Percentiles rank a stretch among this genome's conserved stretches.
These are phyloP conservation scores for Erythrobasidium hasegawianum DNA, from an alignment of 1,284 basidiomycete genomes.

Conservation along the genomic window DNA sequence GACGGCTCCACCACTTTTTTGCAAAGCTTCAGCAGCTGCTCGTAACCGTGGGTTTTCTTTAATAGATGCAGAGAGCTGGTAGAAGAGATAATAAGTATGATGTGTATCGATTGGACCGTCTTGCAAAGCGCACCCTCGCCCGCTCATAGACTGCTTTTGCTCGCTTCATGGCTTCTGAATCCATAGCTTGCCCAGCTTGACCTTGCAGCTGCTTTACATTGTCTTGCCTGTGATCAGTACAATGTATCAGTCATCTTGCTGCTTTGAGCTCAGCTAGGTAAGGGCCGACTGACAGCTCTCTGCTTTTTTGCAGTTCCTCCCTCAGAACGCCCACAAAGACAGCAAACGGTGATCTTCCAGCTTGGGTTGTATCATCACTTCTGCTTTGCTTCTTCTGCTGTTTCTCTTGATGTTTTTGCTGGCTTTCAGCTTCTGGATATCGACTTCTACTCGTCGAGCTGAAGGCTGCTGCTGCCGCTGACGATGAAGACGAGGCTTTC, in stretches of 20 bases:
- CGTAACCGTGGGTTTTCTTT: slow-evolving; percentile 91
- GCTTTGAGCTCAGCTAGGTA: background rate
- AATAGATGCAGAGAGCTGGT: slow-evolving; percentile 81
- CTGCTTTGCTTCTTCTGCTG: slow-evolving; percentile 33
- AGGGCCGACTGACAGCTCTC: slow-evolving; percentile 65
- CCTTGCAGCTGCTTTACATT: slow-evolving; percentile 96
- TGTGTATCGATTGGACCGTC: too few relatives aligned
- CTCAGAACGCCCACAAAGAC: slow-evolving; percentile 91
- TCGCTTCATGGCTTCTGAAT: slow-evolving; percentile 91
- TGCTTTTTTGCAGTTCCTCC: slow-evolving; percentile 88
- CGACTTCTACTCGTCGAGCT: slow-evolving; percentile 16
- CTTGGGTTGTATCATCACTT: slow-evolving; percentile 36
- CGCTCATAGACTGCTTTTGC: slow-evolving; percentile 88
- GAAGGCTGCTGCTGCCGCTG: too few relatives aligned
- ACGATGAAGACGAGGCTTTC: slow-evolving; percentile 1
- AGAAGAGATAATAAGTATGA: background rate
- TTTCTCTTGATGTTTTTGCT: slow-evolving; percentile 21
- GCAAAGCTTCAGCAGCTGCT: slow-evolving; percentile 85
- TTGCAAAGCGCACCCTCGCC: slow-evolving; percentile 71
- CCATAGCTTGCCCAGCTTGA: slow-evolving; percentile 94
- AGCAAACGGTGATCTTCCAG: slow-evolving; percentile 72
- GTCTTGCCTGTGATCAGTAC: slow-evolving; percentile 60
- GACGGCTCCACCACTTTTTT: slow-evolving; percentile 82
- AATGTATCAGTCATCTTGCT: background rate
- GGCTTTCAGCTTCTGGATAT: slow-evolving; percentile 28